phyloP scores from a whole-genome alignment of 306 rosid species.

The cucumber (Cucumis sativus) region DNA sequence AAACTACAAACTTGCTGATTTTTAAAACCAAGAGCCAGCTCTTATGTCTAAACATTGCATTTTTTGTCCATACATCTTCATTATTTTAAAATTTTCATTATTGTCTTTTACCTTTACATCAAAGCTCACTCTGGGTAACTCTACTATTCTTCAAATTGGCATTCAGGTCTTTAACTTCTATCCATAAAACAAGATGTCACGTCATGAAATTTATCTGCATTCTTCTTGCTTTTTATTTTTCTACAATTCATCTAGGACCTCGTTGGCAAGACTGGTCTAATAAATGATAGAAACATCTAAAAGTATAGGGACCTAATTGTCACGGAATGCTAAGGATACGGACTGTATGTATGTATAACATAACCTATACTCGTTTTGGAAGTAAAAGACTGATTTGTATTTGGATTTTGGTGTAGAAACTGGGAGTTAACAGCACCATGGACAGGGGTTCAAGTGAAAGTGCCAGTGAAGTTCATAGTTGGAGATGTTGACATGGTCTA shows the following conservation, averaged over 20 bases:
- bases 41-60: neutral
- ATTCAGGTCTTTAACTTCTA: neutral
- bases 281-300: no score
- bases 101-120: no score
- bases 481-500: constrained; percentile 62
- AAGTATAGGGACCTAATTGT: neutral
- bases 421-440: constrained; percentile 73
- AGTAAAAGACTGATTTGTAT: neutral
- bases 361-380: neutral
- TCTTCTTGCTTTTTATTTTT: neutral
- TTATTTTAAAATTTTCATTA: no score
- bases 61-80: neutral
- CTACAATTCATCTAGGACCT: neutral
- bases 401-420: constrained; percentile 25
- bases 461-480: constrained; percentile 56
- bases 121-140: no score
- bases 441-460: constrained; percentile 40
- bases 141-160: neutral
- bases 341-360: neutral
- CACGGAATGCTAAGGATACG: neutral
- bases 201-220: neutral
- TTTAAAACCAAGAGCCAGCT: neutral
- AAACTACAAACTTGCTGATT: neutral
- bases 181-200: neutral
- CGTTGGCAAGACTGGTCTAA: no score